Percentiles rank a stretch among this genome's conserved stretches.
Evolutionary conservation across 2,329 filamentous ascomycete species (phyloP).

Genomic region (Arthrocladium fulminans): DNA sequence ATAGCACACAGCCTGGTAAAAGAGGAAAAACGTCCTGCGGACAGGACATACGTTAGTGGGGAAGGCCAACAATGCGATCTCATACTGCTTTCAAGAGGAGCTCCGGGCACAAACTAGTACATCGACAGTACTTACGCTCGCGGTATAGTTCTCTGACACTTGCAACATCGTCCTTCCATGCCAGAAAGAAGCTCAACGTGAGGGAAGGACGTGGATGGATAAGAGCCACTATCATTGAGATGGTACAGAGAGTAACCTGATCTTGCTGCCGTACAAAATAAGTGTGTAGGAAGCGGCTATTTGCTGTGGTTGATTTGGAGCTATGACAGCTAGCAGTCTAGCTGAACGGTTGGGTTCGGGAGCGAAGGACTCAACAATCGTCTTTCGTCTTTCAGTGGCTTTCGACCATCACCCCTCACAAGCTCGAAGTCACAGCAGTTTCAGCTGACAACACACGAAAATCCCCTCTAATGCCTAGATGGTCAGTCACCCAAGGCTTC

Average conservation of each 20-base stretch:
- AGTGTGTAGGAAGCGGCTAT: too few relatives aligned
- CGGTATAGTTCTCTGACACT: conserved; percentile 6
- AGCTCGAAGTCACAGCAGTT: neutral
- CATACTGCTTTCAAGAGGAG: conserved; percentile 1
- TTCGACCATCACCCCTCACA: neutral
- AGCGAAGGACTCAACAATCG: too few relatives aligned
- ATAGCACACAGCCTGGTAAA: conserved; percentile 20
- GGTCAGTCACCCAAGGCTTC: conserved; percentile 23
- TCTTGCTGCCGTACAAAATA: too few relatives aligned
- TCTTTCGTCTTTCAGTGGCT: too few relatives aligned
- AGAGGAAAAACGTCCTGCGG: conserved; percentile 19
- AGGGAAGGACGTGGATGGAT: neutral
- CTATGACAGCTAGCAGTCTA: too few relatives aligned
- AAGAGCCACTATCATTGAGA: neutral
- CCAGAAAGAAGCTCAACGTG: neutral
- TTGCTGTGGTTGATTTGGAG: too few relatives aligned
- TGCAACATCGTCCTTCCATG: conserved; percentile 7
- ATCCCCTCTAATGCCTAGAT: conserved; percentile 18
- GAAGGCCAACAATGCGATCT: neutral
- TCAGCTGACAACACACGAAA: conserved; percentile 8
- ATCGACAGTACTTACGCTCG: conserved; percentile 4
- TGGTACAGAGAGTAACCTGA: neutral
- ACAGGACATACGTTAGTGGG: conserved; percentile 9
- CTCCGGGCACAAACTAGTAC: conserved; percentile 5
- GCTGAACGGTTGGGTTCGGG: too few relatives aligned